Evolutionary conservation across 2,329 filamentous ascomycete species (phyloP).

Genomic region (Arachnomyces sp.): DNA sequence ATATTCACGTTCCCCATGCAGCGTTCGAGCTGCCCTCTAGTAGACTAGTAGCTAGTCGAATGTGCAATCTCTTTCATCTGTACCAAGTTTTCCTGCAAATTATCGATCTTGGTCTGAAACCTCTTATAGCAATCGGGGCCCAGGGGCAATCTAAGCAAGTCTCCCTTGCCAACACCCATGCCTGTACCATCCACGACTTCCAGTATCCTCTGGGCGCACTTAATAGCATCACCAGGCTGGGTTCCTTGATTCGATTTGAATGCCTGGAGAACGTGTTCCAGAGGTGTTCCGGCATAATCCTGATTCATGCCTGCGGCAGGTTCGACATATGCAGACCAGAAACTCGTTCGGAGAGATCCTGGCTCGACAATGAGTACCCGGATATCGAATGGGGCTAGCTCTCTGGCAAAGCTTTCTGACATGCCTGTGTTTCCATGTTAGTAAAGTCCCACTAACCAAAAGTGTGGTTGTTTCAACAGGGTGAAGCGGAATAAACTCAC

Average conservation of each 20-base stretch:
- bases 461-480: background rate
- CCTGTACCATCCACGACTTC: conserved; percentile 20
- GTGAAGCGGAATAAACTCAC: conserved; percentile 9
- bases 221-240: conserved; percentile 20
- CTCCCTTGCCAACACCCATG: conserved; percentile 17
- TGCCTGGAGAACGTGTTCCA: conserved; percentile 7
- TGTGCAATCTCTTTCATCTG: conserved; percentile 12
- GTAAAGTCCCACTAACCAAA: conserved; percentile 1
- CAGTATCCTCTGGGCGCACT: conserved; percentile 19
- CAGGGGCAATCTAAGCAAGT: conserved; percentile 19
- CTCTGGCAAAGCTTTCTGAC: conserved; percentile 18
- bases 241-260: conserved; percentile 13
- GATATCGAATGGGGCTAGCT: conserved; percentile 20
- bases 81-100: conserved; percentile 12
- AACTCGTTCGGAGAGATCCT: conserved; percentile 20
- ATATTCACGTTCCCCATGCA: no score
- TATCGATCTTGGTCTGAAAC: conserved; percentile 13
- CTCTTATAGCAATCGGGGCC: conserved; percentile 19
- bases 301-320: conserved; percentile 15
- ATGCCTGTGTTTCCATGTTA: conserved; percentile 11
- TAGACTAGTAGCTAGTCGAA: conserved; percentile 15
- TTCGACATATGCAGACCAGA: conserved; percentile 11
- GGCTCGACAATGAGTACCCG: conserved; percentile 21
- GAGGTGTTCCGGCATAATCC: conserved; percentile 14
- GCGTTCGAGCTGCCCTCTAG: no score